phyloP scores from a whole-genome alignment of 108 stramenopile genomes.

The Cyclotella choctawhatcheeana region DNA sequence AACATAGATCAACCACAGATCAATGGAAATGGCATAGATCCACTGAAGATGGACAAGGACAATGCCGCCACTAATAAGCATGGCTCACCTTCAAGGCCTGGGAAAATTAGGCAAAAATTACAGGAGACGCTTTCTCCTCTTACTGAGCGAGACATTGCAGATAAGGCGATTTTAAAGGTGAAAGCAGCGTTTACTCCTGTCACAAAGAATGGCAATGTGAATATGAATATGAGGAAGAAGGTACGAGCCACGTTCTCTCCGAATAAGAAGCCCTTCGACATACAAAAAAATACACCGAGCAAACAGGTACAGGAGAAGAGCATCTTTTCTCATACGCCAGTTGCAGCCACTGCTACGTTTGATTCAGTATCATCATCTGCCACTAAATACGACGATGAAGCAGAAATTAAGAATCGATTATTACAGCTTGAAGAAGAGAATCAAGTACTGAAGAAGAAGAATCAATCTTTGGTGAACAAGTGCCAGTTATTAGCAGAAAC shows the following conservation, averaged over 20 bases:
- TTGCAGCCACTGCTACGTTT: no score
- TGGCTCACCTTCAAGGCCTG: neutral
- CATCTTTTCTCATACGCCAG: no score
- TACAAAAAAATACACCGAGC: no score
- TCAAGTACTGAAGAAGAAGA: constrained; percentile 19
- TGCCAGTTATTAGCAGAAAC: constrained; percentile 21
- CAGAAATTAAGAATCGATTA: constrained; percentile 13
- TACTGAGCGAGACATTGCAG: neutral
- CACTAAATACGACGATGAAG: neutral
- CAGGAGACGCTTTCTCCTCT: neutral
- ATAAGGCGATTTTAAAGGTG: neutral
- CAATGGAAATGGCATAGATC: neutral
- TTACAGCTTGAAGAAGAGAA: constrained; percentile 29
- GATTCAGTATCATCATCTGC: neutral
- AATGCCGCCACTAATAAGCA: no score
- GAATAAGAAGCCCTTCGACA: neutral
- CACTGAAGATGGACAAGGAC: no score
- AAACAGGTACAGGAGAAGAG: no score
- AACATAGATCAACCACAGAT: neutral
- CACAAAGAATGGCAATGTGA: no score
- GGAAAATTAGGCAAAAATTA: neutral
- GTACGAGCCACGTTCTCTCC: neutral
- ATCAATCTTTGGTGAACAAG: constrained; percentile 10
- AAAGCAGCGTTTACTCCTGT: no score
- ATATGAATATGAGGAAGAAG: no score